These are phyloP conservation scores for Plasmodium malariae DNA, from an alignment of 169 alveolate species.

Conservation along the genomic window DNA sequence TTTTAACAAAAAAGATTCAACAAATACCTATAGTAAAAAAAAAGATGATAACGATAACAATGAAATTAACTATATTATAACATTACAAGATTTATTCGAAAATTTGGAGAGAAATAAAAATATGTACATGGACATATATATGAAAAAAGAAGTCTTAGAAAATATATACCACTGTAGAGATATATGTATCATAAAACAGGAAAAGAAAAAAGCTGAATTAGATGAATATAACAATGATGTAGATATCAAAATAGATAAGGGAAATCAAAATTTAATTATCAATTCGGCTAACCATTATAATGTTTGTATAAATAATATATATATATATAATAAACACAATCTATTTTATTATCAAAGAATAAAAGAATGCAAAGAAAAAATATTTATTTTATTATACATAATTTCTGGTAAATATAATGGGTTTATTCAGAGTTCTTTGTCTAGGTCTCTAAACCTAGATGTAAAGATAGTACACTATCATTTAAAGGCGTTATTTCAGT, in stretches of 20 bases:
- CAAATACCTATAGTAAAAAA: conserved; percentile 9
- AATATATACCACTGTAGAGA: conserved; percentile 42
- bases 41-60: conserved; percentile 21
- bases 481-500: conserved; percentile 43
- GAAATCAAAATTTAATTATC: background rate
- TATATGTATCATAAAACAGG: conserved; percentile 29
- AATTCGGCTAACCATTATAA: conserved; percentile 14
- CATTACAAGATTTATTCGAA: conserved; percentile 61
- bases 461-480: conserved; percentile 52
- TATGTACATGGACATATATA: conserved; percentile 55
- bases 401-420: conserved; percentile 58
- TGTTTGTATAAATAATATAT: conserved; percentile 54
- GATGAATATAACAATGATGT: conserved; percentile 45
- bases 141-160: conserved; percentile 62
- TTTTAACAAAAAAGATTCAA: conserved; percentile 31
- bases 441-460: conserved; percentile 44
- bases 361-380: conserved; percentile 73
- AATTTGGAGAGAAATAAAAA: conserved; percentile 53
- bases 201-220: background rate
- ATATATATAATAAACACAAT: conserved; percentile 69
- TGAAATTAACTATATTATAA: conserved; percentile 34
- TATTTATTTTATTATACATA: conserved; percentile 41
- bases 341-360: conserved; percentile 69
- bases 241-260: conserved; percentile 1
- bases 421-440: conserved; percentile 51